Evolutionary conservation across 805 yeast genomes (phyloP), one percentile per base, ranked within the genome.

Genomic region (Candida pseudoglaebosa): DNA sequence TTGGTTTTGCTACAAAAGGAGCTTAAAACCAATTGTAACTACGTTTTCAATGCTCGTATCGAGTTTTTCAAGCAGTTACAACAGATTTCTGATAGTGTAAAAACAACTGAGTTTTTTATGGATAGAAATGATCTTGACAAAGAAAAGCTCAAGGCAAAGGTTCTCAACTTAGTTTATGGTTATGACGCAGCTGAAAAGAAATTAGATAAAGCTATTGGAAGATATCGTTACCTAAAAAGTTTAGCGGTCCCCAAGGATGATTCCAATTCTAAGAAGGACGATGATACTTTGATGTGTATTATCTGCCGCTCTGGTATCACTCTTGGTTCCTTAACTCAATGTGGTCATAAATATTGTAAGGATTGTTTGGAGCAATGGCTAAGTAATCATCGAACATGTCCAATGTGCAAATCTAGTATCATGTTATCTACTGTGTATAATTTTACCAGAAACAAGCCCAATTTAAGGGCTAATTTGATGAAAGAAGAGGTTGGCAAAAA

Each of bases 271-370:
- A 39, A 31, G 4, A 34, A 26, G 1, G 36, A 41, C 8, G 51
- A 45, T 5, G 52, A 46, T 9, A 76, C 69, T 7, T 55, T 71
- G 38, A 59, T 72, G 14, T 93, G 99, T 59, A 74, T 81, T 22
- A 90, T 93, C 43, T 93, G 99, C 56, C 77, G 84, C 15, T 72
- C 80, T 3, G 56, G 75, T 1, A 86, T 89, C 36, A 67, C 75
- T 2, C 68, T 79, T 28, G 99, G 99, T 0, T 74, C 93, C 0
- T 65, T 93, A 40, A 83, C 95, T 0, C 79, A 79, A 7, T 93
- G 99, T 70, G 98, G 98, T 0, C 99, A 93, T 60, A 80, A 80
- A 48, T 93, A 84, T 54, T 93, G 99, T 56, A 75, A 78, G 41
- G 84, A 77, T 1, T 93, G 99, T 57, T 66, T 93, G 26, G 71